Conservation (phyloP, 1,284 basidiomycete species). For the Apiotrichum akiyoshidainum region DNA sequence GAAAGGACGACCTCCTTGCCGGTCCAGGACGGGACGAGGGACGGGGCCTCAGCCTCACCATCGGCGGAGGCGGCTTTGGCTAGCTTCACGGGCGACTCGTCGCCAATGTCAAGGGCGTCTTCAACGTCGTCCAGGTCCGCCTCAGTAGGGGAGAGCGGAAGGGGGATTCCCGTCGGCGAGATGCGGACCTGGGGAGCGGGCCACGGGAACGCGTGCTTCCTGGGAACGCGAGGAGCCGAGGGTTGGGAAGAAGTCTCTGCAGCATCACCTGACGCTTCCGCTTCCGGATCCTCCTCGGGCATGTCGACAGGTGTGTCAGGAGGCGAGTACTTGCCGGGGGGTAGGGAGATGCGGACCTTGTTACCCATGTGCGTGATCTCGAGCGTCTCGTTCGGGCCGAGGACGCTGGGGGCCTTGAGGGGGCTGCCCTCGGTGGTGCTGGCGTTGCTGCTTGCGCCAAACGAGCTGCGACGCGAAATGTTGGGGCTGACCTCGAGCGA, state of each 20-base stretch:
- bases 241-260: background rate
- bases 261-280: background rate
- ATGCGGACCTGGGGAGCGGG: conserved; percentile 6
- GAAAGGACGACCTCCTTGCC: conserved; percentile 8
- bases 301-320: conserved; percentile 21
- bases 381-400: conserved; percentile 2
- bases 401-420: background rate
- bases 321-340: conserved; percentile 24
- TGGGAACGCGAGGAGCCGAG: conserved; percentile 1
- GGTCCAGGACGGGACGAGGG: conserved; percentile 9
- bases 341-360: conserved; percentile 24
- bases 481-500: conserved; percentile 6
- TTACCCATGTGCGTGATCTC: conserved; percentile 23
- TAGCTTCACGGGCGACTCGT: background rate
- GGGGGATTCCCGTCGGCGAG: conserved; percentile 9
- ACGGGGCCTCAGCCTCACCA: background rate
- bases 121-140: conserved; percentile 11
- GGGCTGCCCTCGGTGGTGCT: conserved; percentile 7
- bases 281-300: background rate
- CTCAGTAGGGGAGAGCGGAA: conserved; percentile 15
- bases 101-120: background rate
- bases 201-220: conserved; percentile 18
- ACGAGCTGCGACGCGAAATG: conserved; percentile 1
- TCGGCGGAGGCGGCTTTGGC: background rate
- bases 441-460: background rate